Conservation (phyloP, 2,329 filamentous ascomycete species). For the Pseudophaeomoniella oleicola region DNA sequence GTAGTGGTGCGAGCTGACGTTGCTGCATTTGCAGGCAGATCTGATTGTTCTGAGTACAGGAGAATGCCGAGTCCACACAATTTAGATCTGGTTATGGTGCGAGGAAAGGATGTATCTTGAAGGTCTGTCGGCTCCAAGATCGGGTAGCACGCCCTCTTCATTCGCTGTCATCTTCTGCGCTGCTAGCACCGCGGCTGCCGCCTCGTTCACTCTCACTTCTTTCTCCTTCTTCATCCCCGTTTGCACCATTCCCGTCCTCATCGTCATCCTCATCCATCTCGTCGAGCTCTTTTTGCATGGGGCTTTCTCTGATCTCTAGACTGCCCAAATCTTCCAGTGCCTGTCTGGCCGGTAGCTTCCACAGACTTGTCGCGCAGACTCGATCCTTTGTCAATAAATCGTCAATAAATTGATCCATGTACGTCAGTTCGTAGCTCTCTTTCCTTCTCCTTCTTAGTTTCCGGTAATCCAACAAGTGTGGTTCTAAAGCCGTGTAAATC, state of each 20-base stretch:
- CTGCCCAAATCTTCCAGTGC: constrained; percentile 79
- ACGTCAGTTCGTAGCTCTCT: constrained; percentile 60
- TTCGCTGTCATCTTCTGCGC: constrained; percentile 3
- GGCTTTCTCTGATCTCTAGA: constrained; percentile 71
- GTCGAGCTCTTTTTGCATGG: constrained; percentile 52
- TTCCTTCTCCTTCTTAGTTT: constrained; percentile 69
- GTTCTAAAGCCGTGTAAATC: constrained; percentile 68
- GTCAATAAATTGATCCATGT: constrained; percentile 86
- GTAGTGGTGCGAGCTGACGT: too few relatives aligned
- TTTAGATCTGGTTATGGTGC: too few relatives aligned
- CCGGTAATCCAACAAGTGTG: constrained; percentile 63
- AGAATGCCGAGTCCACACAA: too few relatives aligned
- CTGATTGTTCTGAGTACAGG: too few relatives aligned
- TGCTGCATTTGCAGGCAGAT: too few relatives aligned
- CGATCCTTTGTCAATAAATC: constrained; percentile 78
- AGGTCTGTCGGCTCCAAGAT: too few relatives aligned
- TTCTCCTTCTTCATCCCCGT: constrained; percentile 6
- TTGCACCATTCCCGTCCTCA: constrained; percentile 7
- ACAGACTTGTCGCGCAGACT: constrained; percentile 80
- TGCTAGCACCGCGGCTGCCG: neutral
- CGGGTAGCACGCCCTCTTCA: too few relatives aligned
- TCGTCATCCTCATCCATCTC: constrained; percentile 24
- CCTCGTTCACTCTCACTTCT: constrained; percentile 5
- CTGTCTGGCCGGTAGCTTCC: constrained; percentile 74
- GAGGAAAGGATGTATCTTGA: too few relatives aligned